phyloP scores from a whole-genome alignment of 1,284 basidiomycete genomes.

The Cryptococcus sp. region DNA sequence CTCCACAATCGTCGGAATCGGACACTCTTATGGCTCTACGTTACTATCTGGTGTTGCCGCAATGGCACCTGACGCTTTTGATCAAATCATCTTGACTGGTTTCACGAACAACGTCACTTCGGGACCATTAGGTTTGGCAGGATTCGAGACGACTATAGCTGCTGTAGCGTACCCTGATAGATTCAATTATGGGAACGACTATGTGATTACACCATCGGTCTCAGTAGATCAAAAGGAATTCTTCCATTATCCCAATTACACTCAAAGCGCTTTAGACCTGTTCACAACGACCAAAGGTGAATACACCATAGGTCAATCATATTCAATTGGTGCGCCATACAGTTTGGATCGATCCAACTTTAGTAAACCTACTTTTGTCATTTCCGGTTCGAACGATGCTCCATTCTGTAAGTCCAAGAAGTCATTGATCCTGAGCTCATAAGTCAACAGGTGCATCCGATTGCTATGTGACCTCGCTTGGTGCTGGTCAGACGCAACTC shows the following conservation, averaged over 20 bases:
- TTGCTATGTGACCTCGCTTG: slow-evolving; percentile 26
- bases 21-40: slow-evolving; percentile 21
- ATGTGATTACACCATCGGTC: slow-evolving; percentile 26
- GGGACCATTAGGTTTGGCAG: slow-evolving; percentile 8
- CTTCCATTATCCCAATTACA: slow-evolving; percentile 47
- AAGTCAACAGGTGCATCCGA: slow-evolving; percentile 24
- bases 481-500: slow-evolving; percentile 20
- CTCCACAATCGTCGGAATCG: slow-evolving; percentile 16
- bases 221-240: slow-evolving; percentile 43
- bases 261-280: slow-evolving; percentile 21
- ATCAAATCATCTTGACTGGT: slow-evolving; percentile 17
- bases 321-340: slow-evolving; percentile 11
- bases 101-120: slow-evolving; percentile 16
- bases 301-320: slow-evolving; percentile 22
- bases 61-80: slow-evolving; percentile 12
- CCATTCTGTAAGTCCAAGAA: slow-evolving; percentile 19
- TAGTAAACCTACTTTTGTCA: slow-evolving; percentile 43
- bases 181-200: slow-evolving; percentile 8
- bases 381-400: slow-evolving; percentile 46
- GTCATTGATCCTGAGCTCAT: background rate
- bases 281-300: slow-evolving; percentile 42
- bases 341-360: slow-evolving; percentile 22
- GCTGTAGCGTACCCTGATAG: slow-evolving; percentile 13
- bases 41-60: slow-evolving; percentile 15
- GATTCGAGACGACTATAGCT: slow-evolving; percentile 11